Base-by-base conservation (phyloP, 1,139 yeast genomes). In the Pichia sp. region DNA sequence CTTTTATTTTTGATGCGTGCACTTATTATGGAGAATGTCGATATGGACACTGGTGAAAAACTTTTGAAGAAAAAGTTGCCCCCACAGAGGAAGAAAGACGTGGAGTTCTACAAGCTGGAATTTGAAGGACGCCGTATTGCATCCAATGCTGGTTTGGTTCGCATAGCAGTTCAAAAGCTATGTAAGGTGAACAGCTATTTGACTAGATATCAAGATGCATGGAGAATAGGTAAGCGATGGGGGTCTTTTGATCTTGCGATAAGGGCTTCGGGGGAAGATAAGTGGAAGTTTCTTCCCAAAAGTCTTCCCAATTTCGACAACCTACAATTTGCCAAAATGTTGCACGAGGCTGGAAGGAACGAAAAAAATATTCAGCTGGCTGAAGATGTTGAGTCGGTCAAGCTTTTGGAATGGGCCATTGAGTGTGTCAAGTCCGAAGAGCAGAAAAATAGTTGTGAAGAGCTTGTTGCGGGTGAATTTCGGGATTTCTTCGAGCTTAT, bases 111-210 rank as follows among this genome's bases (percentile, higher is more conserved):
- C 41, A 16, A 36, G 6, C 7, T 50, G 13, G 38, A 26, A 6
- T 34, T 44, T 40, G 52, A 45, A 36, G 42, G 42, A 13, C n/a
- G 13, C 2, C 11, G 29, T n/a, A 30, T 50, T 34, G 49, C 49
- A 2, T 45, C 38, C 7, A 44, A 38, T 38, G 45, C 49, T 10
- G 52, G 49, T 8, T 29, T 36, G 6, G 42, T 31, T 11, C 26
- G 52, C 5, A 6, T 11, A 5, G 43, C 26, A 10, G 26, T 43
- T 13, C 13, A 23, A 3, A 15, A 38, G 23, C 26, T 48, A 7
- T 15, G 16, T 1, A 8, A n/a, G 5, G 11, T 23, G 16, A 29
- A 40, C 8, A 16, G 10, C 3, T 40, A 38, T 40, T n/a, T 48
- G 8, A 15, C 26, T 3, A n/a, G 7, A 4, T 4, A 10, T 8